Evolutionary conservation across 768 basidiomycete species (phyloP).

Genomic region (Leccinum rimulosum): DNA sequence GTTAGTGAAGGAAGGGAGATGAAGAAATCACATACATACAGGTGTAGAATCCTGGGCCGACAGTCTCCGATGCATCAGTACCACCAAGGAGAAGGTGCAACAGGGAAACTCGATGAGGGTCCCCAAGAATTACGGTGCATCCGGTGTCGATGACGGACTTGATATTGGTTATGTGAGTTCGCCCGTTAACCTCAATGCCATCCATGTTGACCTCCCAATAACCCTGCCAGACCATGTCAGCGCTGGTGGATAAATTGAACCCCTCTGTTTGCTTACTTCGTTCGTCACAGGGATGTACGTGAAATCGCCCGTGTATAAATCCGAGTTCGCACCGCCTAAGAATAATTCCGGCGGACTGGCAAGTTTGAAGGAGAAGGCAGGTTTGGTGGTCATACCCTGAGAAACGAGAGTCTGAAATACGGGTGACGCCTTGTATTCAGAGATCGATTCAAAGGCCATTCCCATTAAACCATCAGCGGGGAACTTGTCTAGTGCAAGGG

Average conservation of each 20-base stretch:
- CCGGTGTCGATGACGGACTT: slow-evolving; percentile 24
- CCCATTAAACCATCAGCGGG: slow-evolving; percentile 33
- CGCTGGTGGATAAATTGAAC: neutral
- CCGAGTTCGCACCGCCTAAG: slow-evolving; percentile 49
- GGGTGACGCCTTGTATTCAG: slow-evolving; percentile 32
- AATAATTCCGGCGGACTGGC: slow-evolving; percentile 42
- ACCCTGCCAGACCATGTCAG: slow-evolving; percentile 7
- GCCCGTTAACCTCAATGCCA: neutral
- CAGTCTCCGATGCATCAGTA: slow-evolving; percentile 11
- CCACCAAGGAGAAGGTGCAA: slow-evolving; percentile 29
- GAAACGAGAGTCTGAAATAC: slow-evolving; percentile 41
- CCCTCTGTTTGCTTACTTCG: slow-evolving; percentile 1
- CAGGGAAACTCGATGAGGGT: slow-evolving; percentile 4
- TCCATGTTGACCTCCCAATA: slow-evolving; percentile 22
- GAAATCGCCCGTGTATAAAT: slow-evolving; percentile 45
- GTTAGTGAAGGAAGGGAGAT: no score
- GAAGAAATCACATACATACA: neutral
- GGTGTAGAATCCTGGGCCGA: slow-evolving; percentile 34
- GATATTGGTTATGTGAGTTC: no score
- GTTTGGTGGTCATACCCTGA: slow-evolving; percentile 25
- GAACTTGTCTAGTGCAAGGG: neutral
- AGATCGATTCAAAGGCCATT: slow-evolving; percentile 42
- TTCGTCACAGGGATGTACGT: slow-evolving; percentile 25
- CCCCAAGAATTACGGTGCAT: slow-evolving; percentile 9
- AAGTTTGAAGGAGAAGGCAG: slow-evolving; percentile 48